These are phyloP conservation scores for Vachellia pachyceras DNA, from an alignment of 306 rosid genomes.

Conservation along the genomic window DNA sequence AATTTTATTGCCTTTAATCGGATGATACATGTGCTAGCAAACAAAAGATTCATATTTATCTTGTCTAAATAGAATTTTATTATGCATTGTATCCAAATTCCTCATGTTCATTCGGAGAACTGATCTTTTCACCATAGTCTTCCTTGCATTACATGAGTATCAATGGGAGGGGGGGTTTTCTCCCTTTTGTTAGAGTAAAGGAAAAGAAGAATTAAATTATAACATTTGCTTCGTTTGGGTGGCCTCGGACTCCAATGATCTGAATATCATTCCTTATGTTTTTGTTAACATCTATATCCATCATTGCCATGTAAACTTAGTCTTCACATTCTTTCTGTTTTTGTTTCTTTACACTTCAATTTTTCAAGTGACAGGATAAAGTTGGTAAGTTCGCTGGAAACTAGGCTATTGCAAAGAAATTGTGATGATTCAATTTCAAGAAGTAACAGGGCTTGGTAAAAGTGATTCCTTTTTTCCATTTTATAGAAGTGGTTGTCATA, in stretches of 20 bases:
- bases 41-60: no score
- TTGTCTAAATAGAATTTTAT: no score
- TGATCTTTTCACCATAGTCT: not conserved
- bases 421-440: conserved; percentile 48
- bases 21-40: no score
- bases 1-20: no score
- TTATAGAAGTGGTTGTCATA: conserved; percentile 18
- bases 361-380: conserved; percentile 73
- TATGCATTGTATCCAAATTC: not conserved
- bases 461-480: conserved; percentile 7
- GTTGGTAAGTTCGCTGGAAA: conserved; percentile 81
- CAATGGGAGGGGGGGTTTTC: not conserved
- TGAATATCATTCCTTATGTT: not conserved
- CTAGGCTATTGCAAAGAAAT: conserved; percentile 39
- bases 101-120: not conserved
- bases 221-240: not conserved
- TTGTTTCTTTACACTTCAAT: not conserved
- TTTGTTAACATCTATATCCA: not conserved
- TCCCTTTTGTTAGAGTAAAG: not conserved
- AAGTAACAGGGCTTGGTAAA: conserved; percentile 49
- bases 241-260: not conserved
- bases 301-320: not conserved
- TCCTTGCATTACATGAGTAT: not conserved
- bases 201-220: not conserved
- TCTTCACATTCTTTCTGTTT: conserved; percentile 2